phyloP scores from a whole-genome alignment of 1,284 basidiomycete genomes.

The Ustilago lituana region DNA sequence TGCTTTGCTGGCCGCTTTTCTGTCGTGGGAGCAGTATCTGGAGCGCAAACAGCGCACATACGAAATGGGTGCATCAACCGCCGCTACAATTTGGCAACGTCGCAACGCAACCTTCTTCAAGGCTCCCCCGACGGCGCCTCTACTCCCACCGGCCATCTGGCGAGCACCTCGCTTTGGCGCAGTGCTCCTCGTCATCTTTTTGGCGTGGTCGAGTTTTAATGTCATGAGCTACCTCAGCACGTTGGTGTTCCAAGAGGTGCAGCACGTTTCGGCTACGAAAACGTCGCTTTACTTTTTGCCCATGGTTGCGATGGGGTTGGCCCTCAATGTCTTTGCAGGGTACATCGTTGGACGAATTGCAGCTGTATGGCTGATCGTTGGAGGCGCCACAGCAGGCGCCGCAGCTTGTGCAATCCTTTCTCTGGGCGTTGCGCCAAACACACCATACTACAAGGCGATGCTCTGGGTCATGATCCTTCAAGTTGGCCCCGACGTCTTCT shows the following conservation, averaged over 20 bases:
- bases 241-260: conserved; percentile 56
- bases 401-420: conserved; percentile 74
- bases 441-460: conserved; percentile 80
- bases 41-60: conserved; percentile 50
- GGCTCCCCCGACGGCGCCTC: conserved; percentile 39
- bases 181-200: conserved; percentile 77
- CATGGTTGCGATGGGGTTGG: conserved; percentile 70
- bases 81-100: conserved; percentile 4
- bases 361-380: conserved; percentile 58
- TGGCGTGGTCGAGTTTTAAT: conserved; percentile 76
- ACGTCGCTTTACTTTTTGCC: conserved; percentile 82
- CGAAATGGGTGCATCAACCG: conserved; percentile 26
- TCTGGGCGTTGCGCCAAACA: conserved; percentile 74
- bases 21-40: conserved; percentile 77
- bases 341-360: conserved; percentile 52
- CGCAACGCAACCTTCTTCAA: conserved; percentile 70
- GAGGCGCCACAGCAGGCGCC: conserved; percentile 71
- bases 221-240: conserved; percentile 54
- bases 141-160: conserved; percentile 60
- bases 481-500: conserved; percentile 55
- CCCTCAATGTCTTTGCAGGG: conserved; percentile 60
- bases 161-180: conserved; percentile 63
- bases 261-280: conserved; percentile 72
- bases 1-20: conserved; percentile 73
- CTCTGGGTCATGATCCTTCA: conserved; percentile 79